Evolutionary conservation across 2,329 filamentous ascomycete genomes (phyloP).

Genomic region (Fusarium oxysporum): DNA sequence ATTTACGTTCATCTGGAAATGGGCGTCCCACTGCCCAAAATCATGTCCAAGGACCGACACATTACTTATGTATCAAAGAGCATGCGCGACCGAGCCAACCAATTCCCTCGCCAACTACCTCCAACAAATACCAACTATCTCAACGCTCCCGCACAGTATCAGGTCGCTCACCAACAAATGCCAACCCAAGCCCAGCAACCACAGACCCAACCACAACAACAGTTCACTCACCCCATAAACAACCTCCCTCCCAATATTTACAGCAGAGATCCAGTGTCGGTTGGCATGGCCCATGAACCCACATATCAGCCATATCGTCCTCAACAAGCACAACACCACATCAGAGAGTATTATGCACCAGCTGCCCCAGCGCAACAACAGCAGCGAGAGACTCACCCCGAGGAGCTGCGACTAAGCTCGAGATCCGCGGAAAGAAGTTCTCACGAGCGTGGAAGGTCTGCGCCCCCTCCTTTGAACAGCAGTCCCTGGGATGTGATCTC

Average conservation of each 20-base stretch:
- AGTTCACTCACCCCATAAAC: slow-evolving; percentile 13
- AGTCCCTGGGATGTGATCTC: slow-evolving; percentile 59
- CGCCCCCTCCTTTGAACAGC: slow-evolving; percentile 60
- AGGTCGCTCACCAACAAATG: slow-evolving; percentile 16
- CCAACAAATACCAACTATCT: slow-evolving; percentile 60
- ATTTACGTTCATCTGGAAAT: slow-evolving; percentile 65
- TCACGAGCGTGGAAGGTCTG: slow-evolving; percentile 61
- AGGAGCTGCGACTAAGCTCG: slow-evolving; percentile 29
- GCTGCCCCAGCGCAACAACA: slow-evolving; percentile 1
- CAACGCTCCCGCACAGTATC: slow-evolving; percentile 36
- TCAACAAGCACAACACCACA: slow-evolving; percentile 19
- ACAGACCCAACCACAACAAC: slow-evolving; percentile 19
- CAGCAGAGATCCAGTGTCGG: slow-evolving; percentile 11
- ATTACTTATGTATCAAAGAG: slow-evolving; percentile 61
- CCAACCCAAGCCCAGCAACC: slow-evolving; percentile 5
- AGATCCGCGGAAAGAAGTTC: slow-evolving; percentile 43
- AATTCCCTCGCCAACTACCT: slow-evolving; percentile 60
- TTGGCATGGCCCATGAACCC: slow-evolving; percentile 9
- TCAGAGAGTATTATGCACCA: slow-evolving; percentile 31
- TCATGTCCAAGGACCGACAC: slow-evolving; percentile 57
- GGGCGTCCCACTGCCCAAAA: slow-evolving; percentile 62
- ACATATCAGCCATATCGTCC: slow-evolving; percentile 26
- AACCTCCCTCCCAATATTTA: slow-evolving; percentile 3
- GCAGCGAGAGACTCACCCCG: not conserved
- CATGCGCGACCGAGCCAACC: slow-evolving; percentile 55